Base-by-base conservation (phyloP, 495 filamentous ascomycete genomes). In the Lindgomyces ingoldianus region DNA sequence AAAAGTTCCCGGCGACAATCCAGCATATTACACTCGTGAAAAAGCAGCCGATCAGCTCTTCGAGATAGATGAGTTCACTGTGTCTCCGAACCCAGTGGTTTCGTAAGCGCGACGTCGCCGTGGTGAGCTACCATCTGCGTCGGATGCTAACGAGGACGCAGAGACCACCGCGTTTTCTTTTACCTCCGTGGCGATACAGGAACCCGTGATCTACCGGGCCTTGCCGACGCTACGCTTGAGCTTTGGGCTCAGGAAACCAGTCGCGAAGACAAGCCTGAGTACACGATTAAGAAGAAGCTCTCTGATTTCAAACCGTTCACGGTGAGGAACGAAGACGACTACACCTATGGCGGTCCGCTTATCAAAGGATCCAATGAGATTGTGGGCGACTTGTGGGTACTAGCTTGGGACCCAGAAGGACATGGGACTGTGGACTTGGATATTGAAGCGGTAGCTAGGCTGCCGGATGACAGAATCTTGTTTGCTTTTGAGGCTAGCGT, bases 401-500 rank as follows among this genome's bases (percentile, higher is more conserved):
- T 2, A 4, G 24, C 3, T 54, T 54, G 51, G 51, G n/a, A 3
- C 25, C 29, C 3, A 10, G 48, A 27, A 3, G 19, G 45, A 11
- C 29, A 39, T 19, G 25, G 25, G 2, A 54, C 24, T 54, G 51
- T 33, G 29, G n/a, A 10, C 3, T 2, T 54, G 24, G 51, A 54
- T 39, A 19, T 54, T 30, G 51, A 54, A 19, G 51, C n/a, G 3
- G 51, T 54, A 19, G 51, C 51, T 30, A 54, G 51, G 29, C n/a
- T 54, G 25, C 51, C 51, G 51, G 51, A 54, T 54, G 24, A 19
- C 2, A 54, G 29, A 33, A 19, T 54, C 11, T 39, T 54, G 51
- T 54, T 54, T 54, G 51, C 51, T 54, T 33, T 54, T 54, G 51
- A 54, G 51, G 51, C 51, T 30, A 54, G 51, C 2, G 51, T 54